Conservation (phyloP, 2,329 filamentous ascomycete genomes). For the Ophiostoma sp. region DNA sequence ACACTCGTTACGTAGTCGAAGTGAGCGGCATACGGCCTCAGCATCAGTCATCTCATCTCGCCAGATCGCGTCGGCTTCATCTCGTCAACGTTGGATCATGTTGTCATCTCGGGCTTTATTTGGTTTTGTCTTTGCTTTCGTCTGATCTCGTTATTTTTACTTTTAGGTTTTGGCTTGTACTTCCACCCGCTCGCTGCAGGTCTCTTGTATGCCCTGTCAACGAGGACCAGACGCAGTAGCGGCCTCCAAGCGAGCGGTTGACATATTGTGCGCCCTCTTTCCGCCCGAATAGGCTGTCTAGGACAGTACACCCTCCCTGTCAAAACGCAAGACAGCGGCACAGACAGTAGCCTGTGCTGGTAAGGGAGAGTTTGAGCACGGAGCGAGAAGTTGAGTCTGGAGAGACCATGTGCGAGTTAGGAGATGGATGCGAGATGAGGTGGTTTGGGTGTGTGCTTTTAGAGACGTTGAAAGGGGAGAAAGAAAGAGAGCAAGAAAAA, state of each 20-base stretch:
- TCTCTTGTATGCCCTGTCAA: constrained; percentile 14
- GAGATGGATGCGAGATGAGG: background rate
- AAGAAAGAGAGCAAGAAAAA: background rate
- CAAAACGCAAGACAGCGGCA: background rate
- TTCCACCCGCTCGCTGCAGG: too few relatives aligned
- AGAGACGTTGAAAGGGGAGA: background rate
- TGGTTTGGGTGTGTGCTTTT: too few relatives aligned
- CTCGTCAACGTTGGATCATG: constrained; percentile 4
- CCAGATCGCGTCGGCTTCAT: constrained; percentile 7
- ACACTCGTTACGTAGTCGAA: constrained; percentile 11
- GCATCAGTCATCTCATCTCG: constrained; percentile 7
- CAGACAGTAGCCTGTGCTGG: background rate
- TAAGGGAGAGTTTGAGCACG: background rate
- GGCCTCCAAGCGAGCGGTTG: constrained; percentile 24
- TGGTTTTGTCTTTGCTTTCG: constrained; percentile 9
- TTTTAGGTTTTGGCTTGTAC: constrained; percentile 5
- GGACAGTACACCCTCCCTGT: background rate
- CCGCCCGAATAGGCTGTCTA: constrained; percentile 17
- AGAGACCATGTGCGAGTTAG: background rate
- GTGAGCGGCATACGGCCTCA: constrained; percentile 20
- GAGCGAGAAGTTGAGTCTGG: background rate
- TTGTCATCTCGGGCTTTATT: constrained; percentile 10
- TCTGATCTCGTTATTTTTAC: background rate
- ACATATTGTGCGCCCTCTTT: constrained; percentile 17
- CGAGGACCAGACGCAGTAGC: constrained; percentile 16